Evolutionary conservation across 495 filamentous ascomycete genomes (phyloP).

Genomic region (Clohesyomyces aquaticus): DNA sequence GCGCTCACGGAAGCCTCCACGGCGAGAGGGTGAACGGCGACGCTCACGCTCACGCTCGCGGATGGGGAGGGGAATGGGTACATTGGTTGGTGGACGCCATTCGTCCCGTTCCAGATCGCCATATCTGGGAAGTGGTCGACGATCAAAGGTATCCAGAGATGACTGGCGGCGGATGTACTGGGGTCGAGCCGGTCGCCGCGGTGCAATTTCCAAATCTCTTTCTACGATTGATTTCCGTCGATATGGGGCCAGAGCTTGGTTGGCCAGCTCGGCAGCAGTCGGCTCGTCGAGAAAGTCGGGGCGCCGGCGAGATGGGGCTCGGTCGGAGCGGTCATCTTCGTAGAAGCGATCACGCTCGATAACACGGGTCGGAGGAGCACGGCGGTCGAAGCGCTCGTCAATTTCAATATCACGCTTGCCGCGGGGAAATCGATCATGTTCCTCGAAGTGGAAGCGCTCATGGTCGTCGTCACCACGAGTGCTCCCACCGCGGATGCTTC

Average conservation of each 20-base stretch:
- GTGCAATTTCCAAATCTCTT: constrained; percentile 52
- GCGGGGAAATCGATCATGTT: constrained; percentile 43
- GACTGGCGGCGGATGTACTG: constrained; percentile 66
- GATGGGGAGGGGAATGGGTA: constrained; percentile 59
- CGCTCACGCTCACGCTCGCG: constrained; percentile 39
- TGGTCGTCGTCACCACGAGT: constrained; percentile 37
- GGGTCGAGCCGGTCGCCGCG: constrained; percentile 57
- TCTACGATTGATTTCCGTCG: constrained; percentile 44
- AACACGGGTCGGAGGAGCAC: constrained; percentile 51
- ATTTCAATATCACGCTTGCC: constrained; percentile 44
- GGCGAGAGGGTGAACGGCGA: constrained; percentile 35
- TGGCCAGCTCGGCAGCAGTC: constrained; percentile 43
- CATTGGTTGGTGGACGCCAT: constrained; percentile 54
- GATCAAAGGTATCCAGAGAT: constrained; percentile 73
- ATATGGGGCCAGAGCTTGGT: constrained; percentile 48
- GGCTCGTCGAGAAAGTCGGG: constrained; percentile 46
- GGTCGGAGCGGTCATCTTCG: constrained; percentile 61
- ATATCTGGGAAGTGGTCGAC: constrained; percentile 58
- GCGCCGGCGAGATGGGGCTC: constrained; percentile 51
- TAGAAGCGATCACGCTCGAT: constrained; percentile 55
- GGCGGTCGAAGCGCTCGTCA: constrained; percentile 42
- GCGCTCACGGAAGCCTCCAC: constrained; percentile 33
- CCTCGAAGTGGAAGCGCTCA: constrained; percentile 43
- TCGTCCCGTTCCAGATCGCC: constrained; percentile 52
- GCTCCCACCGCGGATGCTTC: constrained; percentile 9